Conservation (phyloP, 139 green algal species). For the Picochlorum sp. region DNA sequence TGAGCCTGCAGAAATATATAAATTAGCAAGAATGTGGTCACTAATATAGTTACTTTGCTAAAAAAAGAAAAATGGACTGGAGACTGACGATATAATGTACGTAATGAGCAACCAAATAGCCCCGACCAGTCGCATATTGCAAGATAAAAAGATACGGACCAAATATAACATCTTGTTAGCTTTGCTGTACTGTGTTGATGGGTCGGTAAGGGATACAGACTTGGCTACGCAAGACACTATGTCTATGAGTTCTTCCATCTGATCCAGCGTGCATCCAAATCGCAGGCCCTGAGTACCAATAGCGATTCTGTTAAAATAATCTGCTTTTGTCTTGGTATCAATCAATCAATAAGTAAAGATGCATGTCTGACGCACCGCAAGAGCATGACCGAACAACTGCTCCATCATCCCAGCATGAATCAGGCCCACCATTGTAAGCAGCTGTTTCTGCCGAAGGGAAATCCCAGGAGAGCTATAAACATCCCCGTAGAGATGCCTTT, state of each 20-base stretch:
- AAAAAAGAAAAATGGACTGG: too few relatives aligned
- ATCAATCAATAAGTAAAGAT: neutral
- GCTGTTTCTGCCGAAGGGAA: conserved; percentile 35
- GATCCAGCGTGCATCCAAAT: conserved; percentile 27
- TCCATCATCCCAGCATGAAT: conserved; percentile 40
- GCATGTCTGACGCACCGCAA: too few relatives aligned
- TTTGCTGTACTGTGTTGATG: neutral
- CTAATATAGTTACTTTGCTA: too few relatives aligned
- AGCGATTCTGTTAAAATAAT: conserved; percentile 1
- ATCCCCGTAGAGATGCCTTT: conserved; percentile 52
- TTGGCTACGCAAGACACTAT: conserved; percentile 6
- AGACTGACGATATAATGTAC: too few relatives aligned
- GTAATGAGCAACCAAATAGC: too few relatives aligned
- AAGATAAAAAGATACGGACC: too few relatives aligned
- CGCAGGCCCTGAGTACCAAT: too few relatives aligned
- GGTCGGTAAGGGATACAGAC: neutral
- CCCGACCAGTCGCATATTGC: too few relatives aligned
- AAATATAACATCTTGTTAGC: neutral
- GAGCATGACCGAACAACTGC: conserved; percentile 49
- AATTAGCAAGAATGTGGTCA: too few relatives aligned
- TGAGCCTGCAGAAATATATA: too few relatives aligned
- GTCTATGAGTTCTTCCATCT: conserved; percentile 17
- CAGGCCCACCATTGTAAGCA: conserved; percentile 40
- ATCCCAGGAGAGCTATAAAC: conserved; percentile 44
- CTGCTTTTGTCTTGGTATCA: neutral